Evolutionary conservation across 108 stramenopile species (phyloP), one percentile per base, ranked within the genome.

Genomic region (Cyclotella atomus): DNA sequence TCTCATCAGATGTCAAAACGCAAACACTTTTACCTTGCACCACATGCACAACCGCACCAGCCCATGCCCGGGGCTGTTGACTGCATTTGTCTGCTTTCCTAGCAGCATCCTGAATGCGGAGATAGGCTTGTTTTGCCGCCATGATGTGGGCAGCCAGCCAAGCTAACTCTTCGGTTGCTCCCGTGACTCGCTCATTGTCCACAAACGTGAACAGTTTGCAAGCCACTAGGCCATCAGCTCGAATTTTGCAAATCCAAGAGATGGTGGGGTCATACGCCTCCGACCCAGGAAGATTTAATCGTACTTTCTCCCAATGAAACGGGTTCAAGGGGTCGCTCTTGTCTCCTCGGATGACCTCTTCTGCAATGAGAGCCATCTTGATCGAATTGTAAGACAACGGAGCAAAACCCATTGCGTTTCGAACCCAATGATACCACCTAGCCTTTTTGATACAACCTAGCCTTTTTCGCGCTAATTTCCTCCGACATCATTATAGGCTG

Each of bases 41-140:
- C 10, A 52, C 21, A 23, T 49, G 44, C 0, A 78, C 52, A 0
- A 76, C 63, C 7, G 43, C 27, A 0, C 73, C 85, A 24, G 83
- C 88, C 85, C 88, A 88, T 20, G 83, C 83, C 3, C 85, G 74
- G 0, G 83, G 83, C 0, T 34, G 34, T 36, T 80, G 61, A 10
- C 63, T 25, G n/a, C 57, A 20, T 19, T 15, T 10, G 6, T 75
- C 2, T 2, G 79, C 38, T 38, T 88, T 88, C n/a, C 83, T 28
- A n/a, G 73, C 20, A 0, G 84, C 87, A 36, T 88, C 84, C 56
- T 88, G 87, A 5, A 85, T 59, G 14, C 84, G 84, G n/a, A 88
- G 41, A n/a, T 75, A 73, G 12, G 50, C 30, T 30, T 84, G 69
- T 0, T 23, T 59, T 0, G 32, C n/a, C 15, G 36, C 70, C 15